Evolutionary conservation across 257 asterid genomes (phyloP), one percentile per base, ranked within the genome.

Genomic region (Lycium barbarum): DNA sequence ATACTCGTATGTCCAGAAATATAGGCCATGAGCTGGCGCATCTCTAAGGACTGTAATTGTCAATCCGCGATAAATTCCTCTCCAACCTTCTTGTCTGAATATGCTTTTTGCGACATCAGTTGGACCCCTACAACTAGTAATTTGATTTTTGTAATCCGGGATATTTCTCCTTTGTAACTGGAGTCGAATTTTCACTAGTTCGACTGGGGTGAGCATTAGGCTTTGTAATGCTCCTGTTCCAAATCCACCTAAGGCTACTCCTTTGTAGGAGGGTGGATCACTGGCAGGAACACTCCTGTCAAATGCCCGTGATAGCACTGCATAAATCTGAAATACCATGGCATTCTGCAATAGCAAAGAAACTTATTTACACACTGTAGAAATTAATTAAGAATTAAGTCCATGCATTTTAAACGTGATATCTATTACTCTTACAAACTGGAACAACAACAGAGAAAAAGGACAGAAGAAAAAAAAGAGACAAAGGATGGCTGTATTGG

Each of bases 201-300:
- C 99, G 6, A 95, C 92, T 0, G 99, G 99, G 87, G 93, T 91
- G 49, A 94, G 89, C 66, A 95, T 54, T 47, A 94, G 81, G 89
- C 97, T 95, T 65, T 94, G 99, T 36, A 90, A 78, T 8, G 92
- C 91, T 18, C 98, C 99, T 4, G 98, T 86, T 36, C 97, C 93
- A 3, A 90, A 72, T 62, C 99, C 98, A 35, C 93, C 98, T 7
- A 93, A 86, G 12, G 89, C 90, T 2, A 92, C 94, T n/a, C 91
- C 93, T 59, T 54, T 87, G 87, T 90, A 94, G 6, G 98, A 94
- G 2, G 98, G 93, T 11, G 97, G 98, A 26, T 86, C 90, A 2
- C 81, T 40, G 2, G 84, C 45, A 14, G 85, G 70, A 12, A 65
- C 26, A 45, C 84, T 86, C 1, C 45, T 66, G 89, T 92, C 94